These are phyloP conservation scores for Neurospora sp. DNA, from an alignment of 495 filamentous ascomycete species.

Conservation along the genomic window DNA sequence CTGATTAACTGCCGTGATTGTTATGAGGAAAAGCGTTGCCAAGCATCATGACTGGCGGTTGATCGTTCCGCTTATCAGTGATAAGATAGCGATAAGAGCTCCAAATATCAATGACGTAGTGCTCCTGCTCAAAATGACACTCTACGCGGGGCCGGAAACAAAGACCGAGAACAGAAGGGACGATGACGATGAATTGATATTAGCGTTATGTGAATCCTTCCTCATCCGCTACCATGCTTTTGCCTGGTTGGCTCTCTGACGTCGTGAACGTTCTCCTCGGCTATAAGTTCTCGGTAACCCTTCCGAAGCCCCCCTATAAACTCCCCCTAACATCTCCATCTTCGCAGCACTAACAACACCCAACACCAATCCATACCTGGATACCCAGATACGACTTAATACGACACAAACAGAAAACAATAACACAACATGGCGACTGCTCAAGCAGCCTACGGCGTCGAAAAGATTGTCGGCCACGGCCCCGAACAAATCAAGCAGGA, in stretches of 20 bases:
- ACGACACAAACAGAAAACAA: neutral
- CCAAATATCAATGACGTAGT: neutral
- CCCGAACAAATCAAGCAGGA: slow-evolving; percentile 51
- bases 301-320: no score
- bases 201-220: neutral
- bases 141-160: neutral
- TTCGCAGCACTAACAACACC: no score
- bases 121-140: neutral
- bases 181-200: neutral
- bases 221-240: neutral
- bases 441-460: slow-evolving; percentile 53
- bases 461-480: slow-evolving; percentile 57
- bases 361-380: no score
- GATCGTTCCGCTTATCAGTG: no score
- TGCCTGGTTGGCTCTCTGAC: neutral
- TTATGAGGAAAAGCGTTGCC: neutral
- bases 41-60: neutral
- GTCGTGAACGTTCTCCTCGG: neutral
- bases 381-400: neutral
- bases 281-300: neutral
- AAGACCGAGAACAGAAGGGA: neutral
- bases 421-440: slow-evolving; percentile 40
- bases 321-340: neutral
- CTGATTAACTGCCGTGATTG: neutral
- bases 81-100: neutral